A percentile compares a stretch with the other conserved stretches of the same genome.
Conservation (phyloP, 805 yeast species). For the Debaryomyces prosopidis region DNA sequence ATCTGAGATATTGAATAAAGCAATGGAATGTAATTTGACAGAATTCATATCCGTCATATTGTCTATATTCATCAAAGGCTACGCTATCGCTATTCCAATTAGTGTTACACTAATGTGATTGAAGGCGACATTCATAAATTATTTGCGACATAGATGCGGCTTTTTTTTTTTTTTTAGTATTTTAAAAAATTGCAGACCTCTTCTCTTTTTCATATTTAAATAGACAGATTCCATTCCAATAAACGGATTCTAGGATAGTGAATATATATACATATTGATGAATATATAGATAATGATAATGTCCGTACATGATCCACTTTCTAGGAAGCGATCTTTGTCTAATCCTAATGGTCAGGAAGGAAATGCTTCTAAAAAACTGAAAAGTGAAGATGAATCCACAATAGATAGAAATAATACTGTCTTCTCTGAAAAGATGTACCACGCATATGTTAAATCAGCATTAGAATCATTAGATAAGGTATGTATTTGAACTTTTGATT, state of each 20-base stretch:
- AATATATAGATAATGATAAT: constrained; percentile 26
- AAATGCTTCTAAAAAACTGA: constrained; percentile 4
- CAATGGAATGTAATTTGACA: constrained; percentile 23
- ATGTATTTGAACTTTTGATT: constrained; percentile 17
- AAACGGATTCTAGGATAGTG: too few species aligned
- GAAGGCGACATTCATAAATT: not conserved
- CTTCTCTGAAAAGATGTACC: constrained; percentile 41
- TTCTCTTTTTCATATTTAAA: not conserved
- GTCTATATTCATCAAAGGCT: too few species aligned
- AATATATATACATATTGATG: not conserved
- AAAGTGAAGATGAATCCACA: constrained; percentile 3
- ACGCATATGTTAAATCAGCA: constrained; percentile 60
- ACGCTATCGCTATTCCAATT: too few species aligned
- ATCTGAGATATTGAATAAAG: constrained; percentile 32
- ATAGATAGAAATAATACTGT: constrained; percentile 10
- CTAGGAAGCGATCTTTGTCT: constrained; percentile 21
- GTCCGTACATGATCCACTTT: constrained; percentile 38
- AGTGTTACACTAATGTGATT: too few species aligned
- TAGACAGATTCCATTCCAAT: not conserved
- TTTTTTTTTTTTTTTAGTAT: not conserved
- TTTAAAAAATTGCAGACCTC: not conserved
- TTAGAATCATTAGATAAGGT: constrained; percentile 65
- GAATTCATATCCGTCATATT: constrained; percentile 1
- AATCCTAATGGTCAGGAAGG: constrained; percentile 1
- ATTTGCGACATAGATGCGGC: constrained; percentile 5